These are phyloP conservation scores for Linanthus parryae DNA, from an alignment of 148 eudicot species.

Conservation along the genomic window DNA sequence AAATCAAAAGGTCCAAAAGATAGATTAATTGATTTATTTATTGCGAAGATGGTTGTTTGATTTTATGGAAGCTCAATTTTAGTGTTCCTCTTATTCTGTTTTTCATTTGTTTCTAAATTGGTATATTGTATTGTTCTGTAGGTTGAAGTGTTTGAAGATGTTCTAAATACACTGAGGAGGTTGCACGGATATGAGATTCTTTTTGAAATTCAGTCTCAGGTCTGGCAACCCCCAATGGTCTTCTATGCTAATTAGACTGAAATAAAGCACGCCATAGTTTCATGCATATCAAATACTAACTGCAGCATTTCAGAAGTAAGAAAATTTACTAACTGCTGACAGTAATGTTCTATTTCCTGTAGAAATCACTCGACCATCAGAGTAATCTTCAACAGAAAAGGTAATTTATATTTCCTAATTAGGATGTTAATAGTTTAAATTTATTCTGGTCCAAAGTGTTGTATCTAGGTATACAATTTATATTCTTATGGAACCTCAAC, in stretches of 20 bases:
- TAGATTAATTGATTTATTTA: no score
- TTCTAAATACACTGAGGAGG: constrained; percentile 43
- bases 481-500: constrained; percentile 5
- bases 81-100: neutral
- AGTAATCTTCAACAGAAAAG: constrained; percentile 38
- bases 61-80: no score
- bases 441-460: neutral
- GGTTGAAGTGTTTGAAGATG: constrained; percentile 59
- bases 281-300: no score
- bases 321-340: no score
- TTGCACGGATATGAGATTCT: constrained; percentile 40
- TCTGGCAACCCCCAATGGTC: constrained; percentile 26
- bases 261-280: neutral
- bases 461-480: constrained; percentile 4
- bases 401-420: constrained; percentile 22
- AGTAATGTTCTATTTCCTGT: no score
- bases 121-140: constrained; percentile 17
- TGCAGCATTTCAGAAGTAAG: no score
- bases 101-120: neutral
- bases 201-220: constrained; percentile 46
- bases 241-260: no score
- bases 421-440: neutral
- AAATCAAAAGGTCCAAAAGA: no score
- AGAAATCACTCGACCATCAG: constrained; percentile 32
- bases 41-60: no score